Base-by-base conservation (phyloP, 2,329 filamentous ascomycete genomes). In the Aspergillus hortae region DNA sequence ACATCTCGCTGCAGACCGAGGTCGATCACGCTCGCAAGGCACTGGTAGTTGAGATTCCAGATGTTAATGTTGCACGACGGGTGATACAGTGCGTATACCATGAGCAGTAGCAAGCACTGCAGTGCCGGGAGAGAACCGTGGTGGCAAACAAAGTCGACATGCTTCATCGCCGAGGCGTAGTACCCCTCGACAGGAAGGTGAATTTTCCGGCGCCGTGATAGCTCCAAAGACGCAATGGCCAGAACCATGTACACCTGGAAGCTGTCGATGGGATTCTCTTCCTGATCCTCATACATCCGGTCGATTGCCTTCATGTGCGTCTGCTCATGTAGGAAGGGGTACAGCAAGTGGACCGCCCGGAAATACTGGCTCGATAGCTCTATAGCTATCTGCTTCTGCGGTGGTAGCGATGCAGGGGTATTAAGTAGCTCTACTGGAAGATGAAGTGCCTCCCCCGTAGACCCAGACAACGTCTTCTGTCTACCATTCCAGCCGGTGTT, bases 41-140 rank as follows among this genome's bases (percentile, higher is more conserved):
- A 81, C 53, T 81, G 79, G 48, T 82, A 82, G 48, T 81, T 80
- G 1, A 82, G 63, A 48, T 79, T 78, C 80, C 80, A 82, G 0
- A 79, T 67, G 50, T 80, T 81, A 4, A 81, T 58, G 0, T 72
- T 66, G 46, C 78, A 73, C 1, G 71, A 75, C 0, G 79, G 75
- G 53, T 74, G 80, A 33, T 81, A 75, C 11, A 82, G 67, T 0
- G 78, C 77, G 47, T 80, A 81, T 0, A 81, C 69, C 25, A 78
- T 50, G 3, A 69, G 57, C 15, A 69, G 60, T 2, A 69, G 53
- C 9, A 81, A 61, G 46, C 77, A 79, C 40, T 82, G 80, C 0
- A 81, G 60, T 0, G 78, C 78, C 6, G 74, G 66, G 0, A 81
- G 53, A 0, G 79, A 80, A 33, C 74, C 77, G 44, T 81, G 74